Conservation (phyloP, 163 green algal genomes). For the Scenedesmus sp. region DNA sequence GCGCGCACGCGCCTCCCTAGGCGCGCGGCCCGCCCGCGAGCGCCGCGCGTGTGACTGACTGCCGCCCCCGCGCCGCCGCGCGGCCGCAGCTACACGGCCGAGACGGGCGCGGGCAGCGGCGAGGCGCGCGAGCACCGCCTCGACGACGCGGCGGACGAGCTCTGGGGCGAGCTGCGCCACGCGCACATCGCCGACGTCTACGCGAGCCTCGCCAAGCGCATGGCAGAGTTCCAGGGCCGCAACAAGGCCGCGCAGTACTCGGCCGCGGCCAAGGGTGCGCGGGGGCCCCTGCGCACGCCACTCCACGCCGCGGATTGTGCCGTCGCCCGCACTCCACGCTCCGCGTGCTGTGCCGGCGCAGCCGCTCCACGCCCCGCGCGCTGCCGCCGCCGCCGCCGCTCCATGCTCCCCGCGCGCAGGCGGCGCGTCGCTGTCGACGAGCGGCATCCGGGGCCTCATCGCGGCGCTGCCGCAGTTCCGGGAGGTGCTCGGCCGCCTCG, state of each 20-base stretch:
- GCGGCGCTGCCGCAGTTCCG: constrained; percentile 86
- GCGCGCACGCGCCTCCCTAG: no score
- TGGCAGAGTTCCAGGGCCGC: constrained; percentile 74
- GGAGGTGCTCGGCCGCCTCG: constrained; percentile 85
- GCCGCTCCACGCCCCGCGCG: background rate
- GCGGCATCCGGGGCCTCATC: constrained; percentile 78
- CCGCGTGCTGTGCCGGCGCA: background rate
- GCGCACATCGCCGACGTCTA: constrained; percentile 86
- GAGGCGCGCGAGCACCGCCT: constrained; percentile 70
- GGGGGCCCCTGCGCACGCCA: background rate
- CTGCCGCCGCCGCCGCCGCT: background rate
- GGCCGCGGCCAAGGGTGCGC: constrained; percentile 8
- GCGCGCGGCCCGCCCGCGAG: no score
- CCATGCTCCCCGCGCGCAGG: no score
- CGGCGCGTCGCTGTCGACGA: constrained; percentile 39
- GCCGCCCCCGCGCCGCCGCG: no score
- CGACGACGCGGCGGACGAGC: constrained; percentile 72
- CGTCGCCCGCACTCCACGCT: background rate
- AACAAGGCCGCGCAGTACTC: constrained; percentile 64
- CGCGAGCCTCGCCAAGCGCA: constrained; percentile 40
- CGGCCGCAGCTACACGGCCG: constrained; percentile 20
- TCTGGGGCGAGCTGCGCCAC: constrained; percentile 67
- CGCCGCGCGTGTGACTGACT: no score
- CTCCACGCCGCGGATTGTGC: background rate
- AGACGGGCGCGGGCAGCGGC: constrained; percentile 48